A percentile compares a stretch with the other conserved stretches of the same genome.
phyloP scores from a whole-genome alignment of 176 grass and related monocot genomes.

The Bothriochloa decipiens region DNA sequence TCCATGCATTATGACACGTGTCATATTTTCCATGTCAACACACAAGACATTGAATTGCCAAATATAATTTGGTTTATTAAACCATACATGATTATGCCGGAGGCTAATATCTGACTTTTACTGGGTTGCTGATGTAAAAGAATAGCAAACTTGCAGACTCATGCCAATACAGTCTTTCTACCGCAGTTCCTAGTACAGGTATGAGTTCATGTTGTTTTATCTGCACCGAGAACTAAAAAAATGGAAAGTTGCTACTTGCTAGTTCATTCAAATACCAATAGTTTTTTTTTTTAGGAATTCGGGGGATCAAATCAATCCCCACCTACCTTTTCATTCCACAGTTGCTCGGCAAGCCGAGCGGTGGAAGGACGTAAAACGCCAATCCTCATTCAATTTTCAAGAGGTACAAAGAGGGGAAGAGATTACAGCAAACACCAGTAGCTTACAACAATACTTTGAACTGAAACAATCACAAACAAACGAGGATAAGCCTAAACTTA shows the following conservation, averaged over 20 bases:
- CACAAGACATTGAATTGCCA: neutral
- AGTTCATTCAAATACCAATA: conserved; percentile 12
- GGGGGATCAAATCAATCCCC: too few relatives aligned
- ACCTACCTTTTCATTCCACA: too few relatives aligned
- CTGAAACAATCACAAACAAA: too few relatives aligned
- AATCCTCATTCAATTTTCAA: too few relatives aligned
- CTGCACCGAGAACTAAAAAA: neutral
- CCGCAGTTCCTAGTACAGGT: neutral
- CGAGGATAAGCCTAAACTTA: too few relatives aligned
- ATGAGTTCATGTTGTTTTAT: conserved; percentile 2
- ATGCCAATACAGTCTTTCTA: neutral
- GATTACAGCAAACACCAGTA: too few relatives aligned
- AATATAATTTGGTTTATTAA: neutral
- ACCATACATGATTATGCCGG: neutral
- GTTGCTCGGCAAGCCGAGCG: too few relatives aligned
- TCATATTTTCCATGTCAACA: neutral
- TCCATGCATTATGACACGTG: conserved; percentile 17
- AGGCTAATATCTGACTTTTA: neutral
- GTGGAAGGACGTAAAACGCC: too few relatives aligned
- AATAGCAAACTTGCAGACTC: neutral
- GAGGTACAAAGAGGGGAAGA: too few relatives aligned
- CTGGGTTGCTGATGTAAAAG: neutral
- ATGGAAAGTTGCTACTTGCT: neutral
- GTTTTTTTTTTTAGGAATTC: too few relatives aligned
- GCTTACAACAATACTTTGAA: too few relatives aligned